Evolutionary conservation across 1,139 yeast species (phyloP).

Genomic region (Yamadazyma dendronema): DNA sequence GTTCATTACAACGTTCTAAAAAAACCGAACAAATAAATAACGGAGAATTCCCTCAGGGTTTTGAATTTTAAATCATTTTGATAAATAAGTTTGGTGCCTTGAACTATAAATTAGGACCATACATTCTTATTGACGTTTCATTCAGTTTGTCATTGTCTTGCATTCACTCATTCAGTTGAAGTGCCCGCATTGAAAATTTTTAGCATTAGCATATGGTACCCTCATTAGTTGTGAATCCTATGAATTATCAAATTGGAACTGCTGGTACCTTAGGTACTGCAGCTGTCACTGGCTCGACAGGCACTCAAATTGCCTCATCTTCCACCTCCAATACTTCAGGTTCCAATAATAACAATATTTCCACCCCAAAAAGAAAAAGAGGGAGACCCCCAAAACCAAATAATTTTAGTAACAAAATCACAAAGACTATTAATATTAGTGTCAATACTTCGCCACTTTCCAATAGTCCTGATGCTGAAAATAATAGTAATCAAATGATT

Average conservation of each 20-base stretch:
- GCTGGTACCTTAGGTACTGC: not conserved
- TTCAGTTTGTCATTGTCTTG: not conserved
- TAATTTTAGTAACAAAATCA: constrained; percentile 39
- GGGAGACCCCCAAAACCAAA: constrained; percentile 50
- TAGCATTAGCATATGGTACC: constrained; percentile 1
- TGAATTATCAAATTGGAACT: not conserved
- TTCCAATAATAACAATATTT: not conserved
- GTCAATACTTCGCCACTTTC: constrained; percentile 37
- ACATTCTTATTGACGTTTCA: not conserved
- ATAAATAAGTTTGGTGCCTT: not conserved
- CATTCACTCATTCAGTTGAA: constrained; percentile 6
- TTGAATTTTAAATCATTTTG: not conserved
- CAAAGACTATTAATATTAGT: constrained; percentile 43
- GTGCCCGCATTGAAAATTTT: constrained; percentile 1
- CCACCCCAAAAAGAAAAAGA: constrained; percentile 38
- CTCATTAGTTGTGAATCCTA: not conserved
- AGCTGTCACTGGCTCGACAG: too few relatives aligned
- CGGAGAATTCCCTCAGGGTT: not conserved
- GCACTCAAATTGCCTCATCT: not conserved
- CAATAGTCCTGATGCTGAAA: constrained; percentile 32
- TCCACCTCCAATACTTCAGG: not conserved
- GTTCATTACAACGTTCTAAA: constrained; percentile 1
- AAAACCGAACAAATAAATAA: not conserved
- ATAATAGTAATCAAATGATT: constrained; percentile 39
- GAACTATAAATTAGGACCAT: too few relatives aligned